Base-by-base conservation (phyloP, 1,284 basidiomycete genomes). In the Peniophora sp. region DNA sequence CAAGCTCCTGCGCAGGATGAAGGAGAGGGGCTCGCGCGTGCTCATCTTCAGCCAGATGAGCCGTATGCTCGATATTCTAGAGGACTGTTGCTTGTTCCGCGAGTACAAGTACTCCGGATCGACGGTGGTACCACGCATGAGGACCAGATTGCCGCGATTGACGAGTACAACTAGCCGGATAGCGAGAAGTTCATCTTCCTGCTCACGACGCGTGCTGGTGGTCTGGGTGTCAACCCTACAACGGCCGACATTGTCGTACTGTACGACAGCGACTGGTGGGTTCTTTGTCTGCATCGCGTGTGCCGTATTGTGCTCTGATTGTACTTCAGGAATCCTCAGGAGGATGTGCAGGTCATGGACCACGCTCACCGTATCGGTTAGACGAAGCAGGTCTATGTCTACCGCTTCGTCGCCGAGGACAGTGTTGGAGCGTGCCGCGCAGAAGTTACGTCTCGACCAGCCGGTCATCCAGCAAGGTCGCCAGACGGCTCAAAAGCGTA, bases 21-120 rank as follows among this genome's bases (percentile, higher is more conserved):
- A 92, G 65, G 85, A 75, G 39, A 95, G 95, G 67, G 96, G 95
- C 11, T 97, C 92, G 1, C 83, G 96, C 11, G 92, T 96, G 2
- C 82, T 98, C 56, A 97, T 99, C 58, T 99, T 99, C 75, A 95
- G 91, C 58, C 96, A 98, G 69, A 99, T 99, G 96, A 95, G 91
- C 69, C 88, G 96, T 41, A 68, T 73, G 64, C 71, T 90, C 24
- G 97, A 99, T 68, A 99, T 99, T 55, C 70, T 99, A 92, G 96
- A 99, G 65, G 97, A 99, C 64, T 99, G 97, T 69, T 98, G 94
- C 67, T 73, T 97, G 54, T 99, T 98, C 77, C 76, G 96, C 47
- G 73, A 73, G 52, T 96, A 90, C 70, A 86, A 93, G 62, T 99
- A 99, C 68, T 98, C 63, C 88, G 97, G 48, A 98, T 99, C 55